phyloP scores from a whole-genome alignment of 257 asterid species.

The Capsicum pubescens region DNA sequence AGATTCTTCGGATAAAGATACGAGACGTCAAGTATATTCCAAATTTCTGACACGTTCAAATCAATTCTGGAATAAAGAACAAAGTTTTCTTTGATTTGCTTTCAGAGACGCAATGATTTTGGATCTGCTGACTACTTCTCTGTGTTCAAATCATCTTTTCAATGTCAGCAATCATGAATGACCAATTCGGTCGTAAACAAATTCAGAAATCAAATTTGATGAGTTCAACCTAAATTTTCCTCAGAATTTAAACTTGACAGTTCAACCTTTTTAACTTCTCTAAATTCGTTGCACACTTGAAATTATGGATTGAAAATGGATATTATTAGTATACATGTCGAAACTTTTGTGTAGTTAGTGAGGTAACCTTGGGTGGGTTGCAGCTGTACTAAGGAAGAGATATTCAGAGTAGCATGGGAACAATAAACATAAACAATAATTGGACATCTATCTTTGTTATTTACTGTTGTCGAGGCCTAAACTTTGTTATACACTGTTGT shows the following conservation, averaged over 20 bases:
- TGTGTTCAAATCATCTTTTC: background rate
- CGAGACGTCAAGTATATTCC: slow-evolving; percentile 8
- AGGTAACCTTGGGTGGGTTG: slow-evolving; percentile 16
- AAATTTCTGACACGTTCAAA: background rate
- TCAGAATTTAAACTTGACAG: background rate
- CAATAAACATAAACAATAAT: slow-evolving; percentile 21
- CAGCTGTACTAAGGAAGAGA: background rate
- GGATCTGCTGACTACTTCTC: background rate
- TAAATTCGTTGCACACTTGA: background rate
- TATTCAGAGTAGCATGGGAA: no score
- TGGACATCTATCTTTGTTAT: background rate
- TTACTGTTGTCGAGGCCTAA: no score
- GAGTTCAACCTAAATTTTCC: background rate
- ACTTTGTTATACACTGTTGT: slow-evolving; percentile 10
- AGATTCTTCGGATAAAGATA: background rate
- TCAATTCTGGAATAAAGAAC: background rate
- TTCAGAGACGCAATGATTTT: background rate
- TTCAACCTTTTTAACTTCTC: background rate
- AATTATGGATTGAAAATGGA: no score
- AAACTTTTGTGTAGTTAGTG: background rate
- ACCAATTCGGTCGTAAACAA: no score
- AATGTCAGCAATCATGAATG: background rate
- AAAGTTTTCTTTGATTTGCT: slow-evolving; percentile 5
- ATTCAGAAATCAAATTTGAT: background rate
- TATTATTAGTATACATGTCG: no score